These are phyloP conservation scores for Paraconiothyrium sp. DNA, from an alignment of 2,329 filamentous ascomycete species.

Conservation along the genomic window DNA sequence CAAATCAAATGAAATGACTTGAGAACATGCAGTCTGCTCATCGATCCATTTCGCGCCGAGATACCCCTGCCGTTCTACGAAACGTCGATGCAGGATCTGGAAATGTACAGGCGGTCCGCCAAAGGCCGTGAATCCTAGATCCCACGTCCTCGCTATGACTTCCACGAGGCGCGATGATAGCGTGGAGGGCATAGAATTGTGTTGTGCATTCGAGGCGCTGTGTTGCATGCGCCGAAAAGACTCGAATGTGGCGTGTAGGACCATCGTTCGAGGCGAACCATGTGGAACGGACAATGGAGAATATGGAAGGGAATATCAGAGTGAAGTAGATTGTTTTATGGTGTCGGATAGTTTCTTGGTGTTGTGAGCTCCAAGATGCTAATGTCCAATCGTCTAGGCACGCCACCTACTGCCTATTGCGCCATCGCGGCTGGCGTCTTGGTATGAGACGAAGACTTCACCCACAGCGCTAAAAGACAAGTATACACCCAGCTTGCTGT, in stretches of 20 bases:
- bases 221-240: not conserved
- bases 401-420: not conserved
- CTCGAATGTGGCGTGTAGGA: not conserved
- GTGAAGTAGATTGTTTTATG: not conserved
- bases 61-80: conserved; percentile 61
- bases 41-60: conserved; percentile 65
- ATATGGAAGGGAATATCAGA: not conserved
- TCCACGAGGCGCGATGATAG: conserved; percentile 22
- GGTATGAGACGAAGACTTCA: not conserved
- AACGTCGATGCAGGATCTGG: conserved; percentile 69
- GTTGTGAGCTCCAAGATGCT: not conserved
- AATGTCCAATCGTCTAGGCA: not conserved
- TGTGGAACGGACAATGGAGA: not conserved
- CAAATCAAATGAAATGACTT: too few relatives aligned
- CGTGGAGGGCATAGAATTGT: not conserved
- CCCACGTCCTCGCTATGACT: conserved; percentile 54
- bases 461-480: not conserved
- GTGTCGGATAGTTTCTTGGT: not conserved
- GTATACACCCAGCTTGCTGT: not conserved
- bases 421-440: not conserved
- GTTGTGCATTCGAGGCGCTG: not conserved
- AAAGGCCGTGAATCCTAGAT: conserved; percentile 71
- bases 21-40: conserved; percentile 64
- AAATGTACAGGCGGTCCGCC: conserved; percentile 75
- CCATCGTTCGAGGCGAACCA: not conserved